Evolutionary conservation across 805 yeast genomes (phyloP), one percentile per base, ranked within the genome.

Genomic region (Pichia insulana): DNA sequence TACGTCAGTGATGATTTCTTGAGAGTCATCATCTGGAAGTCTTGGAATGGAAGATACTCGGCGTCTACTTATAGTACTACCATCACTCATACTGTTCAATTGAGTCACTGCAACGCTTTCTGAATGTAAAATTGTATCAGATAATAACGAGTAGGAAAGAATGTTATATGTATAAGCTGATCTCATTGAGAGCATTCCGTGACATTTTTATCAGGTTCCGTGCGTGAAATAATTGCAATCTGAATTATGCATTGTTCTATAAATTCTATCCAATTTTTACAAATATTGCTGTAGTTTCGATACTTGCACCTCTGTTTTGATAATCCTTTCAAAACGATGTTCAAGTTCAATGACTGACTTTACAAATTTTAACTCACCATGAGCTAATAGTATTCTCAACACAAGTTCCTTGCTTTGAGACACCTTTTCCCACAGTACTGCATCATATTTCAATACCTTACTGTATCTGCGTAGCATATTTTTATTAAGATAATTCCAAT

Each of bases 331-430:
- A 39, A 50, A 60, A 18, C 65, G 46, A 35, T 58, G 57, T 37
- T 57, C 62, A 11, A 52, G 38, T 39, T 61, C 63, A 3, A 61
- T 39, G 3, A 46, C 38, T 3, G 37, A 40, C 34, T 49, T 54
- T 3, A 58, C 65, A 38, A 46, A 50, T n/a, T 50, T 50, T 12
- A 51, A 38, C 18, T 56, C 58, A 22, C 31, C 54, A 31, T 53
- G 57, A 13, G 88, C 68, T 20, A 88, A 62, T 41, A 90, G 57
- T 13, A 87, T 68, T 39, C 97, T 70, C 46, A 90, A 61, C 7
- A 89, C 68, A 11, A 87, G 70, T 51, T 86, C 86, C 51, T 67
- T 61, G 34, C 64, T 63, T 28, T 41, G 50, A 12, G 64, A 61
- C 11, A 72, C 64, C 17, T 73, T 71, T 13, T 65, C 59, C 43